These are phyloP conservation scores for Closterium sp. DNA, from an alignment of 139 green algal species.

Conservation along the genomic window DNA sequence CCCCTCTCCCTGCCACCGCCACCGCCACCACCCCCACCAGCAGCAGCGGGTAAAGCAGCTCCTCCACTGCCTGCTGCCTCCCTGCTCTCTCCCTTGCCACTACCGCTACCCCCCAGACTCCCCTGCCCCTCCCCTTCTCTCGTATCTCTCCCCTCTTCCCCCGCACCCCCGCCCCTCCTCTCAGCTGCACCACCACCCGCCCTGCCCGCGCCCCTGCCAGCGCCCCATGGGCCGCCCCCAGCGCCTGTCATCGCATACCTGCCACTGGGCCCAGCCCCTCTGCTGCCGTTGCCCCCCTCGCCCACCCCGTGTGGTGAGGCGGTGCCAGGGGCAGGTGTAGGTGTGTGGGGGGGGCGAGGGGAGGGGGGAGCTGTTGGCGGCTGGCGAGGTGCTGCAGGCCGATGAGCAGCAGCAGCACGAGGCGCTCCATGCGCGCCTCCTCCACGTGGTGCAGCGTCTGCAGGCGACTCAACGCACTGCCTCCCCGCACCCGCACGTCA, in stretches of 20 bases:
- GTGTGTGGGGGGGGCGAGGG: neutral
- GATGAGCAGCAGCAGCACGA: constrained; percentile 36
- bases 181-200: neutral
- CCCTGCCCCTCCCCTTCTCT: neutral
- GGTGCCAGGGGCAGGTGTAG: neutral
- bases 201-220: neutral
- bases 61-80: neutral
- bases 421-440: constrained; percentile 16
- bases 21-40: neutral
- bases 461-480: constrained; percentile 40
- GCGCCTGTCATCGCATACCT: neutral
- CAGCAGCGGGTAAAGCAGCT: neutral
- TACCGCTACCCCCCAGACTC: neutral
- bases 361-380: neutral
- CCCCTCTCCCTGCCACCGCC: neutral
- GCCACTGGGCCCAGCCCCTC: neutral
- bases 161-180: neutral
- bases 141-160: neutral
- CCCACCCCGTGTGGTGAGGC: too few relatives aligned
- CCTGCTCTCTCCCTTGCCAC: neutral
- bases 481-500: constrained; percentile 39
- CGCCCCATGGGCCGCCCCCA: neutral
- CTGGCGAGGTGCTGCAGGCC: constrained; percentile 40
- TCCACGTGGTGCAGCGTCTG: constrained; percentile 45
- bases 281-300: neutral